Base-by-base conservation (phyloP, 1,284 basidiomycete genomes). In the Cryptococcus sp. region DNA sequence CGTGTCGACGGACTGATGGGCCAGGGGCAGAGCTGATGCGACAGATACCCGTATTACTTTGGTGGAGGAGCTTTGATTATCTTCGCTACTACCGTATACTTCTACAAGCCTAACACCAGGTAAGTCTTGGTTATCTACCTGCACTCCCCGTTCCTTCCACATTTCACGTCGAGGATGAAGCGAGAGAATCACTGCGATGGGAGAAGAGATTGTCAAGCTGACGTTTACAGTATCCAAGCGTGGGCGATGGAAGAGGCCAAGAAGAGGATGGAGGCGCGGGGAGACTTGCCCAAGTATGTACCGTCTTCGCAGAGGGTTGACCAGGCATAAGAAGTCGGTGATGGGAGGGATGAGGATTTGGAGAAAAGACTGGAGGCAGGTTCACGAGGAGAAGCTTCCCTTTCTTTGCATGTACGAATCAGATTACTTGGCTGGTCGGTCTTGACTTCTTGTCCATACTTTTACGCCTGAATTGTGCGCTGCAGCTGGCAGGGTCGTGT, bases 71-170 rank as follows among this genome's bases (percentile, higher is more conserved):
- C 92, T 38, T 79, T 84, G 12, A 86, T 97, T 80, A 82, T 77
- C 5, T 76, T 91, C 51, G 87, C 83, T 26, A 75, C 78, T 7
- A 80, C 94, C 39, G 74, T 89, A 63, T 74, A 90, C 40, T 87
- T 89, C 74, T 97, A 93, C 80, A 95, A 95, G 77, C 93, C 94
- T 5, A 91, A 97, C 70, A 93, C 87, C 18, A 92, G 85, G 92
- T 92, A 65, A 59, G 85, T 74, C 7, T 38, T 24, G 24, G 11
- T 31, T n/a, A 33, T 42, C 39, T 32, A n/a, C n/a, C n/a, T n/a
- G n/a, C n/a, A n/a, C n/a, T n/a, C n/a, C 14, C 36, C 18, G 11
- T 26, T 19, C 16, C 33, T 42, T 43, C 12, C 23, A 9, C 25
- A 14, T 23, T 11, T 21, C 32, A 32, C 37, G 38, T 4, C 14